Evolutionary conservation across 345 rosid genomes (phyloP).

Genomic region (Eucalyptus globulus): DNA sequence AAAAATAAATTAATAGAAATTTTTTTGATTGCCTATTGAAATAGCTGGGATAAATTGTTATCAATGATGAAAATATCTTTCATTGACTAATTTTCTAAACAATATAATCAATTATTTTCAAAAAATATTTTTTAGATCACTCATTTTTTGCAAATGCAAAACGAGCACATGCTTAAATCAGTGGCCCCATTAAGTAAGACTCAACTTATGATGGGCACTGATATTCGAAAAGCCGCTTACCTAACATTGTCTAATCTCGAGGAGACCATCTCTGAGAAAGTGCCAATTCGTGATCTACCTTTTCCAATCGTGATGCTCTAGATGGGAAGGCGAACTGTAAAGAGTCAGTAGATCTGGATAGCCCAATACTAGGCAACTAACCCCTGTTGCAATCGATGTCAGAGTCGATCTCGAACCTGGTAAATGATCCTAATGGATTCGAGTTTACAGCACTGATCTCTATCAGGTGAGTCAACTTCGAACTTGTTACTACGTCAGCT

Average conservation of each 20-base stretch:
- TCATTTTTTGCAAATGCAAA: too few relatives aligned
- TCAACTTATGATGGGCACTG: not conserved
- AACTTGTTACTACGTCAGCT: not conserved
- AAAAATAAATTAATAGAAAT: too few relatives aligned
- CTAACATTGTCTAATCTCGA: not conserved
- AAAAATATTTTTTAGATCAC: too few relatives aligned
- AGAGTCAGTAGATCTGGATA: not conserved
- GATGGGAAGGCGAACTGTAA: not conserved
- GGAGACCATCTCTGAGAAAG: not conserved
- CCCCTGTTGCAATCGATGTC: not conserved
- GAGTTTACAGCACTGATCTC: not conserved
- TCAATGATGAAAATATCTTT: too few relatives aligned
- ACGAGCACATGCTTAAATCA: too few relatives aligned
- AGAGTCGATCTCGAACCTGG: not conserved
- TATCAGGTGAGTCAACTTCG: not conserved
- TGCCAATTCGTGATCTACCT: not conserved
- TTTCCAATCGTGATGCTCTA: not conserved
- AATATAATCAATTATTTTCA: too few relatives aligned
- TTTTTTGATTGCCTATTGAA: too few relatives aligned
- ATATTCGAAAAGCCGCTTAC: not conserved
- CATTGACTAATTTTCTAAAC: too few relatives aligned
- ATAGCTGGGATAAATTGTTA: too few relatives aligned
- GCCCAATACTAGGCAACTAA: not conserved
- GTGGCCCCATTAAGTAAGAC: too few relatives aligned
- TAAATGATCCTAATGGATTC: not conserved